Evolutionary conservation across 2,329 filamentous ascomycete species (phyloP), one percentile per base, ranked within the genome.

Genomic region (Aspergillus sp.): DNA sequence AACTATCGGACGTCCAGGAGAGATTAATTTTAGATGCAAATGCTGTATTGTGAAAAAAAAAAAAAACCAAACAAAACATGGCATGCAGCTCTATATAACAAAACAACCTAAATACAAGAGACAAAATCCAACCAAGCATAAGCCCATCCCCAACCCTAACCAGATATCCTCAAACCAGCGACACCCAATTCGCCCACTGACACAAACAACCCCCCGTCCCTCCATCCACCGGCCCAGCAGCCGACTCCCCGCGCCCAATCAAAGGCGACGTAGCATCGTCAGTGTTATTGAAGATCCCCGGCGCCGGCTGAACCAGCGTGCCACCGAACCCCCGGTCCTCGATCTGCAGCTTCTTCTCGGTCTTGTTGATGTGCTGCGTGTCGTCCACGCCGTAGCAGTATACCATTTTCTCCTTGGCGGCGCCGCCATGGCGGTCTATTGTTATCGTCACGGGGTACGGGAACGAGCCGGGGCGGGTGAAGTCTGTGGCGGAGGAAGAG

Each of bases 391-490:
- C 63, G 45, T 78, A 78, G 58, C 75, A 79, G 46, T 76, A 79
- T 0, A 75, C 59, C 39, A 72, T 67, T 52, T 78, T 80, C 40
- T 67, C 55, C 15, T 57, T 57, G 1, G 64, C 53, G 7, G 64
- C 53, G 1, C 75, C 75, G 8, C 75, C 74, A 43, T 79, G 74
- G 2, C 76, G 64, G 45, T 80, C 76, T 2, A 78, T 37, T 0
- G 69, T 72, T 25, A 80, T 63, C 0, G 70, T 77, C 2, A 78
- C 63, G 0, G 74, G 71, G 44, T 78, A 78, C 0, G 75, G 74
- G 40, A 80, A 76, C 1, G 70, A 71, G 2, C 74, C 72, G 1
- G 72, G 71, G 1, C 65, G 62, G 10, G 55, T 57, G 47, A 71
- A 69, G 35, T 68, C 54, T 15, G 64, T 66, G 2, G 66, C 52